phyloP scores from a whole-genome alignment of 768 basidiomycete genomes.

The Pisolithus microcarpus region DNA sequence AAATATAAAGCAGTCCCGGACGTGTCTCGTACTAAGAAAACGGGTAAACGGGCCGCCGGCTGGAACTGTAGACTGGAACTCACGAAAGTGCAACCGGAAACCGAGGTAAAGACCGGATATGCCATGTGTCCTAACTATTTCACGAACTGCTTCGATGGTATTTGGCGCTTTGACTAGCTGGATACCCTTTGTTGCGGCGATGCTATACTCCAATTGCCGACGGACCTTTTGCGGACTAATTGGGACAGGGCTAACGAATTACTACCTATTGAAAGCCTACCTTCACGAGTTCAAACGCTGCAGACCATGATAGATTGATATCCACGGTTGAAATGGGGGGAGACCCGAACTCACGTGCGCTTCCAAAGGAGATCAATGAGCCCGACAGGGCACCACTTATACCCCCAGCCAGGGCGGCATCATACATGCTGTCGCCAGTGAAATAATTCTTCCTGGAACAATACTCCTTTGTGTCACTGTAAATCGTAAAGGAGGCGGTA shows the following conservation, averaged over 20 bases:
- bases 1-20: constrained; percentile 88
- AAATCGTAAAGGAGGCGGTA: constrained; percentile 88
- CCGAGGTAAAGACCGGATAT: constrained; percentile 71
- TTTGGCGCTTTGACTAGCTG: constrained; percentile 69
- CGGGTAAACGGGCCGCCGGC: constrained; percentile 1
- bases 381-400: constrained; percentile 86
- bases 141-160: constrained; percentile 69
- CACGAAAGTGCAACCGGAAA: constrained; percentile 80
- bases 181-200: constrained; percentile 73
- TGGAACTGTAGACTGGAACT: constrained; percentile 19
- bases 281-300: constrained; percentile 94
- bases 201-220: constrained; percentile 86
- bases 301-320: background rate
- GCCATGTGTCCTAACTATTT: constrained; percentile 64
- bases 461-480: constrained; percentile 74
- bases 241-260: constrained; percentile 5
- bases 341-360: constrained; percentile 62
- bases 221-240: constrained; percentile 51
- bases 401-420: constrained; percentile 72
- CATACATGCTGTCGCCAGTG: constrained; percentile 48
- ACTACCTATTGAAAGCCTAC: constrained; percentile 32
- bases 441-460: constrained; percentile 56
- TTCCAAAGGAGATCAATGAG: constrained; percentile 80
- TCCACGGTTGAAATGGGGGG: constrained; percentile 10
- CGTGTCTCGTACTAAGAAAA: constrained; percentile 71